Evolutionary conservation across 1,284 basidiomycete genomes (phyloP).

Genomic region (Taiwanofungus camphoratus): DNA sequence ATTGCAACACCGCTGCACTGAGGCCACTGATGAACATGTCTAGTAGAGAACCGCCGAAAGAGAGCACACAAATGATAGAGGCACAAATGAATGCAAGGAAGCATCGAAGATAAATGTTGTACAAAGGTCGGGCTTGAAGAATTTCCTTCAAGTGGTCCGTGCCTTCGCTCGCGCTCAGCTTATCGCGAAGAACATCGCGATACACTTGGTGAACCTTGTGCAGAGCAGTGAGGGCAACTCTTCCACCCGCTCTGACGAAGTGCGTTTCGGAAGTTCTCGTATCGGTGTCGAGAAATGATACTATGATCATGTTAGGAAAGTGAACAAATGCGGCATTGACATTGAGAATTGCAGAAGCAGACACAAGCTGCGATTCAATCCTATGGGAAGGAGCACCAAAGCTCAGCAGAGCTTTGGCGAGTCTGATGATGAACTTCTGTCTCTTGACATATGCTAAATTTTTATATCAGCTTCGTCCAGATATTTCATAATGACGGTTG

Average conservation of each 20-base stretch:
- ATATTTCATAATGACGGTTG: background rate
- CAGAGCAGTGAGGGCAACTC: conserved; percentile 67
- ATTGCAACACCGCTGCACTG: conserved; percentile 67
- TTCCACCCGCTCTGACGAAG: conserved; percentile 72
- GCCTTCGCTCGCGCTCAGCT: conserved; percentile 61
- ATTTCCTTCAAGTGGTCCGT: conserved; percentile 54
- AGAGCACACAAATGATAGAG: conserved; percentile 72
- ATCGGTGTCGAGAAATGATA: conserved; percentile 65
- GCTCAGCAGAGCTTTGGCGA: conserved; percentile 75
- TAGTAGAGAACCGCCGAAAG: conserved; percentile 77
- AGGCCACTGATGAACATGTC: conserved; percentile 79
- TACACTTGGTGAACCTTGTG: conserved; percentile 73
- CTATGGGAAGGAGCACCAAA: conserved; percentile 87
- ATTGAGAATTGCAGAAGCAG: conserved; percentile 47
- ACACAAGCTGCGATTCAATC: conserved; percentile 73
- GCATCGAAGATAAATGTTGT: conserved; percentile 58
- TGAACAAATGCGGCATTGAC: conserved; percentile 74
- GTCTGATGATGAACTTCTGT: conserved; percentile 72
- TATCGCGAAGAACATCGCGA: conserved; percentile 73
- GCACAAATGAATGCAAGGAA: conserved; percentile 69
- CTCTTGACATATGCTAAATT: conserved; percentile 54
- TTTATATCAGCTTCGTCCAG: background rate
- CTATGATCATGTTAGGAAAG: conserved; percentile 74
- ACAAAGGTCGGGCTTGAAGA: conserved; percentile 55
- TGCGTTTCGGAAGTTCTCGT: conserved; percentile 61